Percentiles rank a stretch among this genome's conserved stretches.
Evolutionary conservation across 73 alveolate genomes (phyloP).

Genomic region (Blepharisma japonicum): DNA sequence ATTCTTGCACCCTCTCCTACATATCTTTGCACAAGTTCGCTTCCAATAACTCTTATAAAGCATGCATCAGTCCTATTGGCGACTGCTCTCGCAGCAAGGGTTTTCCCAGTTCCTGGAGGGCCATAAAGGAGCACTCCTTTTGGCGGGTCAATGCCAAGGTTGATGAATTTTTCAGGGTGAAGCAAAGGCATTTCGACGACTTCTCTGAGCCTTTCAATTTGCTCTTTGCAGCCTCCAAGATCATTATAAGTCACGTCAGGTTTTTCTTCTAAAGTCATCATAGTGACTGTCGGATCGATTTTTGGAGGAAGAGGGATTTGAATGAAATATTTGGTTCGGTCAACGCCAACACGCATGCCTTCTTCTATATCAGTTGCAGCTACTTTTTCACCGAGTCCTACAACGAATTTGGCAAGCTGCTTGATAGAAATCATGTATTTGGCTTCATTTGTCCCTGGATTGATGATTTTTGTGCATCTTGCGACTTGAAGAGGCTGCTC

Average conservation of each 20-base stretch:
- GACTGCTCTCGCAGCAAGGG: conserved; percentile 99
- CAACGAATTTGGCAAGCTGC: conserved; percentile 98
- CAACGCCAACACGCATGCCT: conserved; percentile 98
- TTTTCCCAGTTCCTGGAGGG: conserved; percentile 99
- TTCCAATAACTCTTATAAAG: conserved; percentile 97
- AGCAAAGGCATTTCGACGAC: conserved; percentile 74
- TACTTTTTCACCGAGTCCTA: conserved; percentile 96
- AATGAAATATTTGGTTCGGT: conserved; percentile 61
- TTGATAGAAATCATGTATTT: conserved; percentile 94
- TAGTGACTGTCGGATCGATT: conserved; percentile 98
- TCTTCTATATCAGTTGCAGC: conserved; percentile 99
- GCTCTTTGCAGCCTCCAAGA: conserved; percentile 95
- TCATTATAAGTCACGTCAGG: conserved; percentile 99
- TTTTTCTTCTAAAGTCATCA: conserved; percentile 99
- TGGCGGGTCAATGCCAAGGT: conserved; percentile 97
- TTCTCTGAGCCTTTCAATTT: conserved; percentile 56
- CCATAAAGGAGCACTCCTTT: conserved; percentile 97
- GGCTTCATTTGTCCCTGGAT: conserved; percentile 84
- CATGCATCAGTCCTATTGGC: conserved; percentile 97
- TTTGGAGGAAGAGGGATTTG: conserved; percentile 98
- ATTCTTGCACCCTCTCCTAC: conserved; percentile 99
- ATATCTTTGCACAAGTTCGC: conserved; percentile 97
- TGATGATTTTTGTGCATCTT: conserved; percentile 90
- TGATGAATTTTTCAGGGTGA: conserved; percentile 80
- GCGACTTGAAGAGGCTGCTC: conserved; percentile 92